Percentiles rank a stretch among this genome's conserved stretches.
These are phyloP conservation scores for Fusarium tanahbumbuense DNA, from an alignment of 2,329 filamentous ascomycete species.

Conservation along the genomic window DNA sequence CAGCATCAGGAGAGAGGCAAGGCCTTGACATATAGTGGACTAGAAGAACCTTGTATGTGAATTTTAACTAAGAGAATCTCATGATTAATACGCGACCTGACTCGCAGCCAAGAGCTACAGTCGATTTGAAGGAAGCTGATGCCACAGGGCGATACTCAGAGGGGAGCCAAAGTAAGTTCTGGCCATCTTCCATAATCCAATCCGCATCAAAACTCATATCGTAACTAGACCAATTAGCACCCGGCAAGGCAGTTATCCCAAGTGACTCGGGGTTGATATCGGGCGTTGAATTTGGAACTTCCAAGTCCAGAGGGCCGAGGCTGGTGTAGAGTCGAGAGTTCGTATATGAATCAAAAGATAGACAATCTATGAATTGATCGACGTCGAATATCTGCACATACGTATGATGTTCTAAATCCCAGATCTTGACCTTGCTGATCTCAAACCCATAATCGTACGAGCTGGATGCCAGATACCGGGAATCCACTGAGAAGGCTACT, in stretches of 20 bases:
- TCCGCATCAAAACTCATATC: fast-evolving
- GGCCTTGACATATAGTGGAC: too few species aligned
- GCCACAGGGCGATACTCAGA: fast-evolving
- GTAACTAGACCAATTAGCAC: fast-evolving
- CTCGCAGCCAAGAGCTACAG: fast-evolving
- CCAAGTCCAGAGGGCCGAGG: fast-evolving
- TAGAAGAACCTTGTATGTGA: too few species aligned
- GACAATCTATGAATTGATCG: too few species aligned
- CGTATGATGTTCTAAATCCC: too few species aligned
- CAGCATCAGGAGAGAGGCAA: too few species aligned
- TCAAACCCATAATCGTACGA: too few species aligned
- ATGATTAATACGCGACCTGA: background rate
- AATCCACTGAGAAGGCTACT: fast-evolving
- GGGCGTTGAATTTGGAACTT: fast-evolving
- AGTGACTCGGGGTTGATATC: fast-evolving
- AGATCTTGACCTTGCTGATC: too few species aligned
- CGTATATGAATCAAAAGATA: fast-evolving
- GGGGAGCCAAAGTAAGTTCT: fast-evolving
- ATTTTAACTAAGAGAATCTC: background rate
- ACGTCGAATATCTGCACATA: too few species aligned
- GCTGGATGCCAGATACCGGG: fast-evolving
- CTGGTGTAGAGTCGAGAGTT: background rate
- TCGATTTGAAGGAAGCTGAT: fast-evolving
- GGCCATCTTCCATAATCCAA: fast-evolving
- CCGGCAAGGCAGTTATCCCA: fast-evolving